Base-by-base conservation (phyloP, 106 monocot species). In the Apostasia shenzhenica region DNA sequence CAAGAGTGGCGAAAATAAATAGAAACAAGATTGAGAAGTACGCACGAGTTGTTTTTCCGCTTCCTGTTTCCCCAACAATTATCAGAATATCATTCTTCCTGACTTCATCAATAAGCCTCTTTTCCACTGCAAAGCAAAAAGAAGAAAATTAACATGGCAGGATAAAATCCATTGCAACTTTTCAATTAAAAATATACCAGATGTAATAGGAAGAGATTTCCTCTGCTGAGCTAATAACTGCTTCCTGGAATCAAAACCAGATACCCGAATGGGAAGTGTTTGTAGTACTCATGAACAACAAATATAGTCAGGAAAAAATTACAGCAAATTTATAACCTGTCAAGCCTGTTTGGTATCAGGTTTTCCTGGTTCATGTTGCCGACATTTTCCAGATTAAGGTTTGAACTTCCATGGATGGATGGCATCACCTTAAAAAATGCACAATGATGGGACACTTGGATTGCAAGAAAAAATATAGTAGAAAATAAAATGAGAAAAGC, bases 21-120 rank as follows among this genome's bases (percentile, higher is more conserved):
- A 6, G 11, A 59, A 58, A 1, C 46, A 70, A 58, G 13, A 46
- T 6, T 6, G 52, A 12, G 39, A 49, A 41, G 54, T 13, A 61
- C 88, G 77, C 59, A 95, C 95, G 97, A 1, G 97, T 97, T 10
- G 97, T 97, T 68, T 97, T 97, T 12, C 97, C 97, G 56, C 97
- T 97, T 71, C 97, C 97, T 0, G 97, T 97, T 79, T 97, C 97
- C 1, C 92, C 92, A 57, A 92, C 97, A 62, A 97, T 78, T 52
- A 97, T 97, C 43, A 97, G 66, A 14, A 74, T 80, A 47, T 92
- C 85, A 58, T 97, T 82, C 45, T 83, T 89, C 70, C 66, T 80
- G 67, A 97, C 87, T 76, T 97, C 92, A 12, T 89, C 97, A 13
- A 97, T 84, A 45, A 97, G 77, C 57, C 81, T 79, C 52, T 68